A percentile compares a stretch with the other conserved stretches of the same genome.
These are phyloP conservation scores for Podaxis pistillaris DNA, from an alignment of 768 basidiomycete species.

Conservation along the genomic window DNA sequence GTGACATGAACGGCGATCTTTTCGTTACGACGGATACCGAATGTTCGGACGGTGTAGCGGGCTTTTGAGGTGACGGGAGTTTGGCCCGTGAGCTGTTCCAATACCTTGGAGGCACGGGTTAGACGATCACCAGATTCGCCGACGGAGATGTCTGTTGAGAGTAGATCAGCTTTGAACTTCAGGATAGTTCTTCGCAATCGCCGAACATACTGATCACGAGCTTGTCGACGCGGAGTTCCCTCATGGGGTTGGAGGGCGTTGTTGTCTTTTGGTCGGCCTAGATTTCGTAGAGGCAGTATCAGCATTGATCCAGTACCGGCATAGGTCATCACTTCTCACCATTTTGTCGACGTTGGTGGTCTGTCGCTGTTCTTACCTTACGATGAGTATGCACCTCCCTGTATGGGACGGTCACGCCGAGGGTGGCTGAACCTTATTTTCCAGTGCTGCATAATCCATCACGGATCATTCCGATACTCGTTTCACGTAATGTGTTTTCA, in stretches of 20 bases:
- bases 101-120: constrained; percentile 97
- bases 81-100: constrained; percentile 99
- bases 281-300: background rate
- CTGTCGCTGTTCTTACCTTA: constrained; percentile 38
- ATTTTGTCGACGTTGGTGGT: constrained; percentile 39
- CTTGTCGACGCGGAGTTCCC: constrained; percentile 96
- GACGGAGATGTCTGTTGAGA: constrained; percentile 88
- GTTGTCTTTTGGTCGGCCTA: constrained; percentile 84
- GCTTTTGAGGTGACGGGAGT: constrained; percentile 99
- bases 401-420: constrained; percentile 23
- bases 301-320: constrained; percentile 8
- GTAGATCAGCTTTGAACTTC: constrained; percentile 15
- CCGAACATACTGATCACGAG: constrained; percentile 92
- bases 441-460: constrained; percentile 29
- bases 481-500: background rate
- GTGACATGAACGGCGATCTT: constrained; percentile 99
- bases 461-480: constrained; percentile 26
- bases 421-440: constrained; percentile 45
- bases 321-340: constrained; percentile 27
- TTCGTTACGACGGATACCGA: constrained; percentile 99
- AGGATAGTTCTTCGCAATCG: background rate
- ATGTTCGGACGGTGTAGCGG: constrained; percentile 98
- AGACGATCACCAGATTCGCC: constrained; percentile 99
- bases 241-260: constrained; percentile 89
- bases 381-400: constrained; percentile 21